Evolutionary conservation across 495 filamentous ascomycete genomes (phyloP), one percentile per base, ranked within the genome.

Genomic region (Penicillium bovifimosum): DNA sequence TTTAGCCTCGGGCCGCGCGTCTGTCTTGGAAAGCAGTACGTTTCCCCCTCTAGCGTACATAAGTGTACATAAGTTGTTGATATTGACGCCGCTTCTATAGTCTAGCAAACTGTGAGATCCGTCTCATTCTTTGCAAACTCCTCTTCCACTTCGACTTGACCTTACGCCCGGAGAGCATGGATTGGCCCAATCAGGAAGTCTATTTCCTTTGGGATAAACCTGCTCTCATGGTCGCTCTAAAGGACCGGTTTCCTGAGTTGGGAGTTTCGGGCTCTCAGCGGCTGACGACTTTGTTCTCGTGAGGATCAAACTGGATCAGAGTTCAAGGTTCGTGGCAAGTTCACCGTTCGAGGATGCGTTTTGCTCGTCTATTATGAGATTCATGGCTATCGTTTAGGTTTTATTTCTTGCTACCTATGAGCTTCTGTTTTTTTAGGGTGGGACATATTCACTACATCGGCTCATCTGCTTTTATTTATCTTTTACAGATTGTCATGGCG

Each of bases 61-160:
- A 24, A 24, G 2, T 24, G 20, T 4, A 24, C 20, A 2, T 24
- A 2, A 24, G 2, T 24, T 4, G 20, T 24, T 2, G 4, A 24
- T 24, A 24, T 24, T 24, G 20, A 24, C 20, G 4, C 20, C 20
- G 4, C 20, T 24, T 24, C 20, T 24, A 24, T 29, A 78, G 75
- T 43, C 66, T 85, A 9, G 81, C 80, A 5, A 77, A 77, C 53
- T 73, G 69, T n/a, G 79, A 84, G 54, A 76, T 81, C 62, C 67
- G 78, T 2, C 62, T 83, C 2, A 71, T 79, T 8, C 51, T 81
- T 9, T 70, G 75, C 26, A 77, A 76, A 41, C 47, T 84, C 5
- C 52, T 83, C 7, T 81, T 66, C 66, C 59, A 70, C 38, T 83
- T 82, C 58, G 77, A 84, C 47, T 29, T 83, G 9, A 61, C 69